phyloP scores from a whole-genome alignment of 257 asterid genomes.

The Ajuga chamaepitys region DNA sequence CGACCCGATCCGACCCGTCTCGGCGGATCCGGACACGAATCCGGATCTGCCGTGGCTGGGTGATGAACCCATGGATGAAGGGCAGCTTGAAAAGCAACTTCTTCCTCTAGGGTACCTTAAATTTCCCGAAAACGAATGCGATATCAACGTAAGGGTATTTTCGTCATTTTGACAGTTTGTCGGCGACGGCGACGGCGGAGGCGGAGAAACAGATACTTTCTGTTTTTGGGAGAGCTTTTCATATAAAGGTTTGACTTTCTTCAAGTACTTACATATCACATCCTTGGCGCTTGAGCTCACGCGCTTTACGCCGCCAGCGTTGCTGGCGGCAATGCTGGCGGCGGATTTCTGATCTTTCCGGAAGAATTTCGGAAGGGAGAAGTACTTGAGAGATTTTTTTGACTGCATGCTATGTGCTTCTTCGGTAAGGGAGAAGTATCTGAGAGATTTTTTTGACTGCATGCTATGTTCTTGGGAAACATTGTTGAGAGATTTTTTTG shows the following conservation, averaged over 20 bases:
- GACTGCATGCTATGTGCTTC: slow-evolving; percentile 9
- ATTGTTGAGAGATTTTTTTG: too few relatives aligned
- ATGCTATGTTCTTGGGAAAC: slow-evolving; percentile 36
- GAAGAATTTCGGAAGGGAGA: slow-evolving; percentile 71
- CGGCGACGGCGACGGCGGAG: not conserved
- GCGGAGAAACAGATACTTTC: not conserved
- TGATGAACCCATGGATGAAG: slow-evolving; percentile 79
- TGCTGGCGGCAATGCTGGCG: not conserved
- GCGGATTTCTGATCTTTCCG: slow-evolving; percentile 36
- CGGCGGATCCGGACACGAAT: slow-evolving; percentile 2
- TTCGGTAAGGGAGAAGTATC: slow-evolving; percentile 54
- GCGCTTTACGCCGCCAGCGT: slow-evolving; percentile 35
- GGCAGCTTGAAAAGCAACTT: slow-evolving; percentile 69
- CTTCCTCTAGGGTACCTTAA: slow-evolving; percentile 54
- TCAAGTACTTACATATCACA: slow-evolving; percentile 61
- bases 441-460: too few relatives aligned
- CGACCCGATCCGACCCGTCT: slow-evolving; percentile 23
- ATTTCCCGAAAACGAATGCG: slow-evolving; percentile 74
- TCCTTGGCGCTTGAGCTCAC: slow-evolving; percentile 62
- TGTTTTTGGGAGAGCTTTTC: slow-evolving; percentile 63
- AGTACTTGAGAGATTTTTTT: too few relatives aligned
- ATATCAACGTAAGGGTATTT: slow-evolving; percentile 7
- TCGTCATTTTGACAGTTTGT: not conserved
- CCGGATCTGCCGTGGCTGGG: slow-evolving; percentile 48
- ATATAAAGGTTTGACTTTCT: slow-evolving; percentile 69